Conservation (phyloP, 352 stramenopile species). For the Phytophthora hibernalis region DNA sequence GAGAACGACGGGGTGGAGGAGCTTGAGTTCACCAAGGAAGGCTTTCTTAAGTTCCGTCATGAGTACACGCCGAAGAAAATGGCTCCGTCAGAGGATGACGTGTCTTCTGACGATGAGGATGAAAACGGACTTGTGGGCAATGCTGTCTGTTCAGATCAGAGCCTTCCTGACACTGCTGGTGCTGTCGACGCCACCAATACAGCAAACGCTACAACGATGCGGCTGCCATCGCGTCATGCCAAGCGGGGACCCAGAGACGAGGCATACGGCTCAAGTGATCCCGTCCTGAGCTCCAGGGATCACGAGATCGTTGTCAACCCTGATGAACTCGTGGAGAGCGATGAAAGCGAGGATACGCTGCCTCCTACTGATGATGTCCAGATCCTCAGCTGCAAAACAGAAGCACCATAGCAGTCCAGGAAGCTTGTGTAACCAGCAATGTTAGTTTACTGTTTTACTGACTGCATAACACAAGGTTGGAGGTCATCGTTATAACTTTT, state of each 20-base stretch:
- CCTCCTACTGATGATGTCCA: not conserved
- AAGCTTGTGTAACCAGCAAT: not conserved
- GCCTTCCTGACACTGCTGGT: not conserved
- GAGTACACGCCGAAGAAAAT: constrained; percentile 54
- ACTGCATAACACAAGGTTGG: not conserved
- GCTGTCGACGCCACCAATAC: not conserved
- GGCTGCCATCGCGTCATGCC: constrained; percentile 19
- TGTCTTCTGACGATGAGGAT: constrained; percentile 48
- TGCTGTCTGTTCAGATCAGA: not conserved
- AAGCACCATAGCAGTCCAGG: not conserved
- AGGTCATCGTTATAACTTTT: not conserved
- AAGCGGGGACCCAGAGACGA: constrained; percentile 19
- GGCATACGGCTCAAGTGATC: constrained; percentile 20
- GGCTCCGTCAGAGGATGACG: constrained; percentile 35
- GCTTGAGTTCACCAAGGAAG: constrained; percentile 50
- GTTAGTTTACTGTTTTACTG: not conserved
- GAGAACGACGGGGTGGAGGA: constrained; percentile 32
- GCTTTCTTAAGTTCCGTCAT: constrained; percentile 59
- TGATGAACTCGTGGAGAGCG: constrained; percentile 35
- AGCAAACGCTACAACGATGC: constrained; percentile 6
- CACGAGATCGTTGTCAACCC: constrained; percentile 38
- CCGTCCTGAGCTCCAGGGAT: constrained; percentile 13
- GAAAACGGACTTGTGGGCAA: constrained; percentile 26
- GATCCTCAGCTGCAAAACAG: constrained; percentile 1
- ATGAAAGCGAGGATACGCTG: constrained; percentile 25